A percentile compares a stretch with the other conserved stretches of the same genome.
phyloP scores from a whole-genome alignment of 2,329 filamentous ascomycete species.

The Scortechinia acanthostroma region DNA sequence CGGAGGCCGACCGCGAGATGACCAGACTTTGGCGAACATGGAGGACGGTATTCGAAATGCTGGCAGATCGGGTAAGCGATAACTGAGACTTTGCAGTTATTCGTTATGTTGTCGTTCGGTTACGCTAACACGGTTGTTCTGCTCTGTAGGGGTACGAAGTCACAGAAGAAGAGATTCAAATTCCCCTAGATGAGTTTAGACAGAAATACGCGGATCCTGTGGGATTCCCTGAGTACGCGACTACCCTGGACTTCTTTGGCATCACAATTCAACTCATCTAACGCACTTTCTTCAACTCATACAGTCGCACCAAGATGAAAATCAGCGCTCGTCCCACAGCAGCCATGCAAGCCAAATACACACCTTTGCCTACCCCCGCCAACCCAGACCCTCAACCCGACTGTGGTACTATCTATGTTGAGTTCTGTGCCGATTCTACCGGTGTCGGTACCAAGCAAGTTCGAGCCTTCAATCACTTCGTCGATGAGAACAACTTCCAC shows the following conservation, averaged over 20 bases:
- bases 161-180: conserved; percentile 78
- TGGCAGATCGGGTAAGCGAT: conserved; percentile 71
- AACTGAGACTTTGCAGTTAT: conserved; percentile 3
- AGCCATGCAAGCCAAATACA: conserved; percentile 79
- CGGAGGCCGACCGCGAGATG: conserved; percentile 10
- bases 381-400: conserved; percentile 67
- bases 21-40: conserved; percentile 83
- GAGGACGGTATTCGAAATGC: conserved; percentile 92
- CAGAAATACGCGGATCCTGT: conserved; percentile 63
- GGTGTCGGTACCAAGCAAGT: conserved; percentile 87
- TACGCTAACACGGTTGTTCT: conserved; percentile 10
- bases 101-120: neutral
- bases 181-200: conserved; percentile 78
- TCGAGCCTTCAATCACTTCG: conserved; percentile 78
- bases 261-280: neutral
- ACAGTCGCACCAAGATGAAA: conserved; percentile 74
- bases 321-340: conserved; percentile 82
- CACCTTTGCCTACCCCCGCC: conserved; percentile 58
- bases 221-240: conserved; percentile 68
- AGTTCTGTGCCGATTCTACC: conserved; percentile 72
- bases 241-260: conserved; percentile 3
- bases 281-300: conserved; percentile 2
- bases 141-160: conserved; percentile 78
- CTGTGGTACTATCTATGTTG: conserved; percentile 84
- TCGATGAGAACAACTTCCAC: conserved; percentile 73